Base-by-base conservation (phyloP, 352 stramenopile genomes). In the Thalassiosira livingstoniorum region DNA sequence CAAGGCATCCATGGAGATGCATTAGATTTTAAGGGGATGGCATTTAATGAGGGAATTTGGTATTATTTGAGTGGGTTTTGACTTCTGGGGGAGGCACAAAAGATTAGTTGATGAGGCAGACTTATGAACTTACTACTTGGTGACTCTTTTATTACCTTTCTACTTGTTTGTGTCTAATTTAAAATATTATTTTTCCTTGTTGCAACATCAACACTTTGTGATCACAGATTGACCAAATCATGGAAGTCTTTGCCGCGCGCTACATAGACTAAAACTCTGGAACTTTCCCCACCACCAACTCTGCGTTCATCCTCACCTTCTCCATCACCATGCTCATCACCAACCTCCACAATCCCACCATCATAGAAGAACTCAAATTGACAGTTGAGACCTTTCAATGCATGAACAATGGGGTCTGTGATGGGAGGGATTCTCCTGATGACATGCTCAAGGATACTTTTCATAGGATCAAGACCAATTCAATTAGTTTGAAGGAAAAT, bases 161-260 rank as follows among this genome's bases (percentile, higher is more conserved):
- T 57, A 62, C 53, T 68, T 65, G 1, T 53, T 34, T 5, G 37
- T 35, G 18, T 32, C 37, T 57, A 4, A 4, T 67, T 73, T 60
- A 32, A 15, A 45, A 23, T 23, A 5, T 42, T 51, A 1, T 42
- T 43, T 65, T 11, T 67, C 31, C 67, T 68, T 31, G 25, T 74
- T 43, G 23, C 23, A 34, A 37, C 21, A 43, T 58, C 45, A 47
- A n/a, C 15, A 51, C 29, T 99, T 25, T 25, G 45, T 29, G 4
- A 29, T 25, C n/a, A 4, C 42, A 70, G 89, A 99, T 99, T 84
- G 98, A 99, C 92, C 97, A 98, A 25, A 99, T 99, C 83, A 99
- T 99, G 97, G 97, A 99, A 84, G 98, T 98, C 64, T 99, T 99
- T 87, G 97, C 98, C 2, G 97, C 99, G 83, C 91, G 93, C 11